phyloP scores from a whole-genome alignment of 208 protist genomes.

The Angomonas deanei region DNA sequence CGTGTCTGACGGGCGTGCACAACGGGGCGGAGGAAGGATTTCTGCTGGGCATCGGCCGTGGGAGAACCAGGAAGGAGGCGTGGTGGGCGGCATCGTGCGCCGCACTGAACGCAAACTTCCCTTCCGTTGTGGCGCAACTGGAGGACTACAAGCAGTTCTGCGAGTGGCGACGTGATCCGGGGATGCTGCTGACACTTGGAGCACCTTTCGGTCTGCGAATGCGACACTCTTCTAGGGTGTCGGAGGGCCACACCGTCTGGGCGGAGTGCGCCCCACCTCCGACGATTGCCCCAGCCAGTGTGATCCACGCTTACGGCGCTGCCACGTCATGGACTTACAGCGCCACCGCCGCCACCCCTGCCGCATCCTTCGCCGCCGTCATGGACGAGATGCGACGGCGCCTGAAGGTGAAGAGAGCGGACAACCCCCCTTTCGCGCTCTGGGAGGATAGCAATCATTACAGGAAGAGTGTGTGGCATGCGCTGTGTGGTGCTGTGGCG shows the following conservation, averaged over 20 bases:
- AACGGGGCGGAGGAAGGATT: conserved; percentile 5
- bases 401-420: background rate
- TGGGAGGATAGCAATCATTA: conserved; percentile 46
- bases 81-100: conserved; percentile 51
- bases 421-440: conserved; percentile 8
- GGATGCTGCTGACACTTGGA: background rate
- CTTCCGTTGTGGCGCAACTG: conserved; percentile 29
- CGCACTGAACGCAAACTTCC: conserved; percentile 51
- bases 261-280: no score
- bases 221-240: background rate
- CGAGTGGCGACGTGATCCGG: conserved; percentile 5
- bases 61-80: conserved; percentile 33
- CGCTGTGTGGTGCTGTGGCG: conserved; percentile 36
- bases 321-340: no score
- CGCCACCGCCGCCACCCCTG: no score
- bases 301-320: no score
- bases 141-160: conserved; percentile 24
- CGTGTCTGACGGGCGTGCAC: background rate
- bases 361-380: no score
- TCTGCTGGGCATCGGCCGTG: conserved; percentile 44
- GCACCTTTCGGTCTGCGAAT: background rate
- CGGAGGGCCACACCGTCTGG: no score
- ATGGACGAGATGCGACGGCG: background rate
- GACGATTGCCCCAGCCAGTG: no score
- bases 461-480: conserved; percentile 51